Evolutionary conservation across 495 filamentous ascomycete genomes (phyloP), one percentile per base, ranked within the genome.

Genomic region (Aspergillus sclerotiicarbonarius): DNA sequence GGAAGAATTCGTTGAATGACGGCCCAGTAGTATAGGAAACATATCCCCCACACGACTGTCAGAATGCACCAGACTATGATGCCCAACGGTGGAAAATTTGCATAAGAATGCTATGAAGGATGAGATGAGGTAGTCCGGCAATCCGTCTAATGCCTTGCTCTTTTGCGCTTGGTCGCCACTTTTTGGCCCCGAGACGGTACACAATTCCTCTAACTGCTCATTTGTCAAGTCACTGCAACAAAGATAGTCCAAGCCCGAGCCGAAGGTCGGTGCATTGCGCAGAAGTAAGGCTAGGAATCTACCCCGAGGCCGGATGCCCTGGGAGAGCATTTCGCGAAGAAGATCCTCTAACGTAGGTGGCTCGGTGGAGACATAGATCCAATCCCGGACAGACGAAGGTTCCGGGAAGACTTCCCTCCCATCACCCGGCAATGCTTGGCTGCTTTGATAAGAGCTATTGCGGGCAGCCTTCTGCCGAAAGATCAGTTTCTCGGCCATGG

Each of bases 401-500:
- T 82, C 78, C 1, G 82, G 70, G 35, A 77, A 70, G 25, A 84
- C 73, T 66, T 89, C 86, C 53, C 68, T 76, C 3, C 74, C 77
- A 67, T 90, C 87, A 2, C 87, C 87, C 0, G 87, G 80, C 10
- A 87, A 61, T 51, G 73, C 58, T 18, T 62, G 51, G 44, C 67
- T 68, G 39, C 31, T 56, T 10, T 66, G 57, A 25, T 25, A 5
- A 33, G 62, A 63, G 9, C 54, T 29, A 46, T 30, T 62, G 59
- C 68, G 48, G 30, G 60, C 39, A 49, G 66, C 50, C 61, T 72
- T 64, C 66, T 69, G 59, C 52, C 73, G 61, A 19, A 74, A 76
- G 13, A 83, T 65, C 8, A 89, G 59, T 58, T 87, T 89, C 56
- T 80, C 75, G 30, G 84, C 80, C 78, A 90, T 87, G 31, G 81